A percentile compares a stretch with the other conserved stretches of the same genome.
phyloP scores from a whole-genome alignment of 2,329 filamentous ascomycete species.

The Botryotinia globosa region DNA sequence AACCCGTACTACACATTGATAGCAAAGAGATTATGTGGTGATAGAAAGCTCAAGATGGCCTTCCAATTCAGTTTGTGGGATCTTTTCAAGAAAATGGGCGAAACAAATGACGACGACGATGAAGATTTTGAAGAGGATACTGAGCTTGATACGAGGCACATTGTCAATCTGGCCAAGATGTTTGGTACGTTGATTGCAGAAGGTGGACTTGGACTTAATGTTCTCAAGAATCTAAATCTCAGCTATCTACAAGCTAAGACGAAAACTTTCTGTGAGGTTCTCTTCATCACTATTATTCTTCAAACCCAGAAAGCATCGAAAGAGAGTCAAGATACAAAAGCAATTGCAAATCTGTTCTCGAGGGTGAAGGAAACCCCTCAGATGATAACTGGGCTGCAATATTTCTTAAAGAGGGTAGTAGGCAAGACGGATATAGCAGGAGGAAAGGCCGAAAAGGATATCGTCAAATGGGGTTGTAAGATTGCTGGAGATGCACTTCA shows the following conservation, averaged over 20 bases:
- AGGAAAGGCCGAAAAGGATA: slow-evolving; percentile 48
- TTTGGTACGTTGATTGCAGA: slow-evolving; percentile 62
- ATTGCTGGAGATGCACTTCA: slow-evolving; percentile 41
- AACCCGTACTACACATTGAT: slow-evolving; percentile 94
- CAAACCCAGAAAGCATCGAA: slow-evolving; percentile 56
- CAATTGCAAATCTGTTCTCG: slow-evolving; percentile 64
- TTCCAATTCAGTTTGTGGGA: slow-evolving; percentile 88
- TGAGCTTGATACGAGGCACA: slow-evolving; percentile 51
- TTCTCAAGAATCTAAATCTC: slow-evolving; percentile 72
- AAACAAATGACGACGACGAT: slow-evolving; percentile 62
- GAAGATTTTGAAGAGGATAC: slow-evolving; percentile 56
- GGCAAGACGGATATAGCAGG: slow-evolving; percentile 58
- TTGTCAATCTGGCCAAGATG: slow-evolving; percentile 67
- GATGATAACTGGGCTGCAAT: slow-evolving; percentile 71
- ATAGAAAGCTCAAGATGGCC: slow-evolving; percentile 73
- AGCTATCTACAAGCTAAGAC: slow-evolving; percentile 74
- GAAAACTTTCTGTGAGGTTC: slow-evolving; percentile 72
- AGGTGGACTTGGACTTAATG: slow-evolving; percentile 55
- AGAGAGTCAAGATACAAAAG: slow-evolving; percentile 51
- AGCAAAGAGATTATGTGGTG: slow-evolving; percentile 71
- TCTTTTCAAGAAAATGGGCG: slow-evolving; percentile 81
- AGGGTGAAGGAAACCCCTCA: slow-evolving; percentile 62
- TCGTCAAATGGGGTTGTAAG: slow-evolving; percentile 49
- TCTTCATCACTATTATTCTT: slow-evolving; percentile 73
- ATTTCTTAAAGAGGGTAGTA: slow-evolving; percentile 75